Evolutionary conservation across 1,139 yeast species (phyloP), one percentile per base, ranked within the genome.

Genomic region (Saccharomycopsis hybrid): DNA sequence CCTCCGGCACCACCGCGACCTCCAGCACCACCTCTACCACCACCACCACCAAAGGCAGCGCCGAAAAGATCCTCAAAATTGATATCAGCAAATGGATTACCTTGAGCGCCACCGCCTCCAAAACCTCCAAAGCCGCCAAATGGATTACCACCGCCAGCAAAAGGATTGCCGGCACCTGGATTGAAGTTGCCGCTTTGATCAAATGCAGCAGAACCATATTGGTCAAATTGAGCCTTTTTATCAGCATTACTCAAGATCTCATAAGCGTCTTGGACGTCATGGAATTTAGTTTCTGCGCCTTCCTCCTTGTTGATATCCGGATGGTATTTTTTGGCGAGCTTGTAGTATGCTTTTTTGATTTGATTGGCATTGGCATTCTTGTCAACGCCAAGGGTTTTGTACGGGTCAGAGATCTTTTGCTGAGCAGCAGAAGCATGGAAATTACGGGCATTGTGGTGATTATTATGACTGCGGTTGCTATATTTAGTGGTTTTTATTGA

Each of bases 241-340:
- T 79, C 80, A 54, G 90, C 86, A 65, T 92, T 96, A 47, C 89
- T 82, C 62, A 94, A 72, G 46, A 92, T 78, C 66, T 92, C 99
- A 62, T 94, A 92, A 4, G 97, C 94, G 57, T 87, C 94, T 65
- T 92, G 97, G 58, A 92, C 78, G 61, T 87, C 89, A 63, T 92
- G 97, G 68, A 92, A 92, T 65, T 80, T 81, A 61, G 81, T 79
- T 59, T 90, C 96, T 0, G 97, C 95, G 32, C 78, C 94, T 39
- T 80, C 77, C 58, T 86, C 96, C 66, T 92, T 92, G 67, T 92
- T 92, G 48, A 92, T 87, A 70, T 92, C 99, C 1, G 99, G 99
- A 67, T 92, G 99, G 66, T 73, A 87, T 65, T 92, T 80, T 66
- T 94, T 94, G 27, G 97, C 98, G 56, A 92, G 72, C 61, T 88